phyloP scores from a whole-genome alignment of 306 rosid species.

The Begonia loranthoides region DNA sequence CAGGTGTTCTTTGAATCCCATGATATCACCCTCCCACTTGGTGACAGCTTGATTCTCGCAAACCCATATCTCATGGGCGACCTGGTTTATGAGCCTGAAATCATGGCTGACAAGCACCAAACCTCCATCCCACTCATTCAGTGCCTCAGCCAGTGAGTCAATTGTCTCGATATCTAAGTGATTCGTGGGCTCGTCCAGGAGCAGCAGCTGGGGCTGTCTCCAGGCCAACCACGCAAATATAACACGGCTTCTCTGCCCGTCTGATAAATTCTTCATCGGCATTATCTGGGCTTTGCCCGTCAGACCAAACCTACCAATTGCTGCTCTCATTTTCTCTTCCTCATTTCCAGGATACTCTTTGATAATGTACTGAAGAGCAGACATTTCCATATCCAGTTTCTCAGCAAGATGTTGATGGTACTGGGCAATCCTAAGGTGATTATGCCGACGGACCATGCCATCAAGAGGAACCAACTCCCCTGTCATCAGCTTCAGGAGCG shows the following conservation, averaged over 20 bases:
- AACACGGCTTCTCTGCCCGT: constrained; percentile 95
- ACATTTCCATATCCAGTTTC: constrained; percentile 73
- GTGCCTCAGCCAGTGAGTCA: constrained; percentile 85
- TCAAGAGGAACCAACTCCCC: constrained; percentile 74
- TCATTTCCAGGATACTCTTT: constrained; percentile 90
- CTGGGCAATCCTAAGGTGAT: constrained; percentile 96
- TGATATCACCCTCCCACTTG: constrained; percentile 85
- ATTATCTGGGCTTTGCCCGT: constrained; percentile 95
- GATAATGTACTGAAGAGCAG: constrained; percentile 76
- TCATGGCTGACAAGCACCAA: constrained; percentile 96
- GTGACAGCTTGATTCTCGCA: constrained; percentile 83
- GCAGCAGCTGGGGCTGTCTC: constrained; percentile 83
- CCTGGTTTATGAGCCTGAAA: constrained; percentile 97
- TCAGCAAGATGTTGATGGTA: constrained; percentile 93
- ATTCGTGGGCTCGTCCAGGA: constrained; percentile 90
- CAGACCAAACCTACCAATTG: constrained; percentile 85
- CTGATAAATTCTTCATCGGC: constrained; percentile 94
- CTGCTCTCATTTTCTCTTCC: constrained; percentile 93
- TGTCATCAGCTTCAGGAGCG: constrained; percentile 90
- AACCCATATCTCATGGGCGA: constrained; percentile 93
- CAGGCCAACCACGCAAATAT: constrained; percentile 92
- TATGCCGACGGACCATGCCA: constrained; percentile 97
- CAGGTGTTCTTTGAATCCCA: constrained; percentile 81
- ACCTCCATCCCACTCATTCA: constrained; percentile 99
- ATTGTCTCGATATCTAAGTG: constrained; percentile 97